These are phyloP conservation scores for Pelargonium fulgidum DNA, from an alignment of 441 rosid genomes.

Conservation along the genomic window DNA sequence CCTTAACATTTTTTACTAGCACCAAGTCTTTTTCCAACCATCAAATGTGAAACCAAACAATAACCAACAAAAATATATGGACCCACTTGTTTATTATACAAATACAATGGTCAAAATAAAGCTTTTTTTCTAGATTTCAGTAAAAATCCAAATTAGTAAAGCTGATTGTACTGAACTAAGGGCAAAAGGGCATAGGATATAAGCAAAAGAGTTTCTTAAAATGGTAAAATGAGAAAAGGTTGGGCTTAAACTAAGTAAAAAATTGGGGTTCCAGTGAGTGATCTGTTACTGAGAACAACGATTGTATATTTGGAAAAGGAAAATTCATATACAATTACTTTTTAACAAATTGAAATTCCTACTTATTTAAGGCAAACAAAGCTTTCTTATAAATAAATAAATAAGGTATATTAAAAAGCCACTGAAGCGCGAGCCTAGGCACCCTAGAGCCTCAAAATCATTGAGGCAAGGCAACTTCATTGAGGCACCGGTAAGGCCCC, in stretches of 20 bases:
- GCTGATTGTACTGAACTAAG: not conserved
- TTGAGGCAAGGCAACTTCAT: no score
- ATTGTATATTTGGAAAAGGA: not conserved
- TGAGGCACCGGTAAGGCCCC: no score
- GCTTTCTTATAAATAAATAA: no score
- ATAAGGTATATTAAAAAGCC: no score
- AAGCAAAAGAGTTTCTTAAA: not conserved
- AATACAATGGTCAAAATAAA: not conserved
- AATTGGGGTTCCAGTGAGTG: not conserved
- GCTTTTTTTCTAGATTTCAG: not conserved
- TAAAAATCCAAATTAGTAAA: not conserved
- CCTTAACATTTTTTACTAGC: not conserved
- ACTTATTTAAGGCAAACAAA: no score
- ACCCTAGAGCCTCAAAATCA: no score
- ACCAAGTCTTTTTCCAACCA: not conserved
- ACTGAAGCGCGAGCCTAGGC: no score
- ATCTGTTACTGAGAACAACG: not conserved
- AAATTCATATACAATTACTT: not conserved
- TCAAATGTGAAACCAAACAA: not conserved
- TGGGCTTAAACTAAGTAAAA: not conserved
- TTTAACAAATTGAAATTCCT: no score
- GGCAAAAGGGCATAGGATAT: not conserved
- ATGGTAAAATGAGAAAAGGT: not conserved
- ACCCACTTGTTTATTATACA: not conserved
- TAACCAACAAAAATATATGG: slow-evolving; percentile 4